A percentile compares a stretch with the other conserved stretches of the same genome.
phyloP scores from a whole-genome alignment of 108 stramenopile species.

The Cyclotella baltica region DNA sequence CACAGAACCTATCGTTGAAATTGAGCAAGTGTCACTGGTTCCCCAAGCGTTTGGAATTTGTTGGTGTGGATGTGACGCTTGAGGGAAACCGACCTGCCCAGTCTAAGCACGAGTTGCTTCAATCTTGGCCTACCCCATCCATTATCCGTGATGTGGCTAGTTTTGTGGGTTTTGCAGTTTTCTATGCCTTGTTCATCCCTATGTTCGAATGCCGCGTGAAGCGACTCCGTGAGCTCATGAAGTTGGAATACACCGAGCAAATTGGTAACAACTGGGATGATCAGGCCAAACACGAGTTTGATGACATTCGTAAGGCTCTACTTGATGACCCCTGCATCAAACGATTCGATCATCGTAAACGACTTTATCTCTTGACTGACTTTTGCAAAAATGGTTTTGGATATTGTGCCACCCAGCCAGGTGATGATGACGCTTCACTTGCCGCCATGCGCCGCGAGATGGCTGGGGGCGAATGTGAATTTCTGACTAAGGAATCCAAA shows the following conservation, averaged over 20 bases:
- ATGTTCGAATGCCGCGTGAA: slow-evolving; percentile 7
- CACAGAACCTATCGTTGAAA: slow-evolving; percentile 5
- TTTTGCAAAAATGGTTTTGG: slow-evolving; percentile 21
- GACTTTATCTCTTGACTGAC: slow-evolving; percentile 18
- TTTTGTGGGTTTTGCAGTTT: slow-evolving; percentile 21
- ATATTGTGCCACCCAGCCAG: slow-evolving; percentile 10
- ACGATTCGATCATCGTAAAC: not conserved
- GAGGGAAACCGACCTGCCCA: slow-evolving; percentile 24
- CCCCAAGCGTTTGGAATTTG: slow-evolving; percentile 23
- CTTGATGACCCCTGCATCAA: slow-evolving; percentile 21
- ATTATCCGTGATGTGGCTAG: slow-evolving; percentile 15
- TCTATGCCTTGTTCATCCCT: slow-evolving; percentile 23
- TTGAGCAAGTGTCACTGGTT: slow-evolving; percentile 9
- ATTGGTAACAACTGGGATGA: not conserved
- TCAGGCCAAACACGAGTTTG: not conserved
- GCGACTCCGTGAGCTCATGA: not conserved
- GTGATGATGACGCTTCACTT: not conserved
- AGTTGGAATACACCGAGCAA: not conserved
- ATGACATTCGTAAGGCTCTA: slow-evolving; percentile 7
- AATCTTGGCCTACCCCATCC: not conserved
- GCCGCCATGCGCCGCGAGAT: slow-evolving; percentile 7
- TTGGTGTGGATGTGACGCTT: slow-evolving; percentile 20
- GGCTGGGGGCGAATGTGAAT: slow-evolving; percentile 5
- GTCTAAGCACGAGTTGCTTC: slow-evolving; percentile 10
- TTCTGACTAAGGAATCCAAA: not conserved